Evolutionary conservation across 208 protist genomes (phyloP), one percentile per base, ranked within the genome.

Genomic region (Porcisia deanei): DNA sequence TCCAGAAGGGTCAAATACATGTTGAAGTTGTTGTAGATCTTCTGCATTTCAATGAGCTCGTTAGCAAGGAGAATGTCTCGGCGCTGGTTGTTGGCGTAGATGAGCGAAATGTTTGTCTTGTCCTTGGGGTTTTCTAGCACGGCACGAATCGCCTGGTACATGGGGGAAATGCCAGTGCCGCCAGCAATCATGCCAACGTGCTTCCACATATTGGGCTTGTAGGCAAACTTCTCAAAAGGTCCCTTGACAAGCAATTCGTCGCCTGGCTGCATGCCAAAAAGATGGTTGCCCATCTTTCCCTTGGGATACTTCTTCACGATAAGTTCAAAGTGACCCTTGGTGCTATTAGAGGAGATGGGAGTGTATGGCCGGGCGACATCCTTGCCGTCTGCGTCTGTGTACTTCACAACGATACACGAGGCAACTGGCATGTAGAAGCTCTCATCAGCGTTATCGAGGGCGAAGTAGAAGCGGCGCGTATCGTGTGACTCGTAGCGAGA

Each of bases 101-200:
- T 80, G 68, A 99, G 86, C 9, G 84, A 93, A 37, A 98, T 82
- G 69, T 93, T 87, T 1, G 92, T 93, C 82, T 85, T 92, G 71
- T 97, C 96, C 80, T 88, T 90, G 20, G 82, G 75, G 82, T 97
- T 94, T 61, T 89, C 78, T 65, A 94, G 75, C 47, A 98, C 82
- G 64, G 85, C 87, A 25, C 83, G 85, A 63, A 96, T 80, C 63
- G 97, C 79, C 87, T 99, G 96, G 73, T 94, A 94, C 86, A 97
- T 95, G 18, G 97, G 95, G 14, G 96, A 85, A 73, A 99, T 98
- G 76, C 95, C 97, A 43, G 94, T 98, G 49, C 97, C 97, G 25
- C 87, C 87, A 3, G 91, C 91, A 14, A 98, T 91, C 93, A 98
- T 97, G 58, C 94, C 94, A 5, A 98, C 81, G 76, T 96, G 88